Evolutionary conservation across 495 filamentous ascomycete species (phyloP).

Genomic region (Hyaloscypha hepaticicola): DNA sequence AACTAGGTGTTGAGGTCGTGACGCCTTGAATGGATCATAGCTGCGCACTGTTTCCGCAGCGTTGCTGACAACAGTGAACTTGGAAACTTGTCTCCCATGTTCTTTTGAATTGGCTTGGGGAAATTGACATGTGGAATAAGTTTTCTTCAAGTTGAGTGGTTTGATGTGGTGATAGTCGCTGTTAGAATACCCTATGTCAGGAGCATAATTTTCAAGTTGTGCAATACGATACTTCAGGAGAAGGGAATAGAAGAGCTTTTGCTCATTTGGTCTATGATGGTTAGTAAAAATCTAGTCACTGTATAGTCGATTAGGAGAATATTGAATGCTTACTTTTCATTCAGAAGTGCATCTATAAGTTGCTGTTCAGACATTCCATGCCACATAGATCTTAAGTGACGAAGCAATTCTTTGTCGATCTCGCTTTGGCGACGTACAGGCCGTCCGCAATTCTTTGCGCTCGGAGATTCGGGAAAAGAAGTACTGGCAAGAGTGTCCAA

Average conservation of each 20-base stretch:
- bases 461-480: constrained; percentile 22
- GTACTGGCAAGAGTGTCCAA: constrained; percentile 50
- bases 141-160: constrained; percentile 46
- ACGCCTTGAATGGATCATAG: constrained; percentile 84
- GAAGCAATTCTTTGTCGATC: constrained; percentile 74
- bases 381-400: constrained; percentile 85
- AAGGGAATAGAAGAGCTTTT: constrained; percentile 87
- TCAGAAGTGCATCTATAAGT: constrained; percentile 63
- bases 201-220: constrained; percentile 78
- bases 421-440: constrained; percentile 48
- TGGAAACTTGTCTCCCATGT: constrained; percentile 57
- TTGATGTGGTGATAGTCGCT: constrained; percentile 86
- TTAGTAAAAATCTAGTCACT: background rate
- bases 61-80: constrained; percentile 70
- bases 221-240: constrained; percentile 77
- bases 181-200: constrained; percentile 70
- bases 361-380: constrained; percentile 73
- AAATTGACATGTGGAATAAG: constrained; percentile 50
- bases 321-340: constrained; percentile 57
- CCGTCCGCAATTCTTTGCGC: constrained; percentile 20
- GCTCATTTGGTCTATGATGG: constrained; percentile 67
- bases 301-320: background rate
- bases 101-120: constrained; percentile 41
- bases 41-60: constrained; percentile 46
- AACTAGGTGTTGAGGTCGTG: constrained; percentile 47